These are phyloP conservation scores for Closterium sp. DNA, from an alignment of 139 green algal genomes.

Conservation along the genomic window DNA sequence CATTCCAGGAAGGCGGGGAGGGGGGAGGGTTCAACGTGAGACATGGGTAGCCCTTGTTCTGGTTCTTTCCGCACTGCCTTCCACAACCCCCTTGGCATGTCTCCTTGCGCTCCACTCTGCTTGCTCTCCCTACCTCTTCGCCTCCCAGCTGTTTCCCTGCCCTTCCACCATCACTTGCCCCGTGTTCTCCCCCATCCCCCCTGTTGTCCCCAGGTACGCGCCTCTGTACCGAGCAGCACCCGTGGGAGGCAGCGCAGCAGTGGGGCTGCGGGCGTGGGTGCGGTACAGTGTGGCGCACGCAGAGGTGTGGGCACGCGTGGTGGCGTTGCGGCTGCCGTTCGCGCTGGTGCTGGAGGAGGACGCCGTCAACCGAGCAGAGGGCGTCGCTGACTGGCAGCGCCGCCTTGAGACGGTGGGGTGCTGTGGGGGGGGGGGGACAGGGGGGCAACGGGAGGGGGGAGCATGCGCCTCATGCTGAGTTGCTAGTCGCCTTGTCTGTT, in stretches of 20 bases:
- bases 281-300: slow-evolving; percentile 1
- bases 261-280: neutral
- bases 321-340: neutral
- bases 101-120: no score
- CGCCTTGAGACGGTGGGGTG: neutral
- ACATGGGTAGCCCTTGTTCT: no score
- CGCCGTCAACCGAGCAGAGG: neutral
- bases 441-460: neutral
- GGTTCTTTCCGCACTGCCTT: no score
- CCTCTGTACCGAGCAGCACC: neutral
- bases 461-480: neutral
- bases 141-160: neutral
- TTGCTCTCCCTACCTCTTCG: neutral
- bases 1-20: no score
- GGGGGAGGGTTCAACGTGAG: no score
- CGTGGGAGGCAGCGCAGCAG: no score
- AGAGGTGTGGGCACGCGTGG: slow-evolving; percentile 8
- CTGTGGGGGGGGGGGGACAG: neutral
- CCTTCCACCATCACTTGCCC: neutral
- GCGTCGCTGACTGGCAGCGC: neutral
- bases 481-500: neutral
- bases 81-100: no score
- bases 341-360: slow-evolving; percentile 29
- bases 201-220: neutral
- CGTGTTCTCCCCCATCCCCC: neutral